Evolutionary conservation across 306 rosid species (phyloP), one percentile per base, ranked within the genome.

Genomic region (Dalbergia oliveri): DNA sequence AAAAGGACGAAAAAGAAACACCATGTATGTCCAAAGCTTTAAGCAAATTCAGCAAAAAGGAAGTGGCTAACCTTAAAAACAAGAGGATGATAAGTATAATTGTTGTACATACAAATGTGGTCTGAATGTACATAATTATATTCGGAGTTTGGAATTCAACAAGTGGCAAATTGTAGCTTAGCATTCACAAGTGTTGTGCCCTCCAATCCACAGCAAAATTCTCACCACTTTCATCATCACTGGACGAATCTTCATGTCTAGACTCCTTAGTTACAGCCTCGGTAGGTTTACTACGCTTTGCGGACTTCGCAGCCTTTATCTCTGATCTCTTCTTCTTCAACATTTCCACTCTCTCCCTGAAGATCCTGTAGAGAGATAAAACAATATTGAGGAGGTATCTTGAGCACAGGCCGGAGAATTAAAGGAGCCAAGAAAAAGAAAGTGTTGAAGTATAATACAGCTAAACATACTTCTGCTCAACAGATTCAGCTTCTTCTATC

Each of bases 181-280:
- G 64, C 53, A 72, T 73, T 84, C 89, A 94, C 86, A 87, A 75
- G 82, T 92, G 97, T 77, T 94, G 98, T 82, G 98, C 98, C 84
- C 98, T 88, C 98, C 98, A 94, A 76, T 94, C 97, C 76, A 94
- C 92, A 8, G 97, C 91, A 77, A 90, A 92, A 87, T 92, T 79
- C 57, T 79, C 95, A 63, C 81, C 92, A 70, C 90, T 79, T 44
- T 94, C 97, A 56, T 84, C 95, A 81, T 92, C 98, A 47, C 93
- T 94, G 34, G 86, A 89, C 34, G 97, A 87, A 43, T 86, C 92
- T 57, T 88, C 90, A 14, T 35, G 89, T 39, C 26, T 80, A 9
- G 93, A 74, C 62, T 81, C 87, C 77, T 82, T 84, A 49, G 54
- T 65, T 15, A 59, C 86, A 65, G 26, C 79, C 75, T 88, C 89